Evolutionary conservation across 2,329 filamentous ascomycete genomes (phyloP).

Genomic region (Emergomyces pasteurianus): DNA sequence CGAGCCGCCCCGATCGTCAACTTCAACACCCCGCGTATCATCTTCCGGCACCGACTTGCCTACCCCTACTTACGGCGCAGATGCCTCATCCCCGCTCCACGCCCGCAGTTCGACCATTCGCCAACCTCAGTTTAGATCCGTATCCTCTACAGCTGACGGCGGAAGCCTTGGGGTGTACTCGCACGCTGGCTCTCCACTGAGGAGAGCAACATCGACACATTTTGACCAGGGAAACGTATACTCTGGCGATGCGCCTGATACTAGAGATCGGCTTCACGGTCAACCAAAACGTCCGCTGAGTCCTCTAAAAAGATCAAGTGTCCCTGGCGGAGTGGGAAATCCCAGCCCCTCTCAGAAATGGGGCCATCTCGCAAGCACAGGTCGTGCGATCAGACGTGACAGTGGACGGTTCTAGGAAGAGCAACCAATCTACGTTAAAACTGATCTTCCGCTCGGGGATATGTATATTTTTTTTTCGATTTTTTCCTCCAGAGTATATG

Average conservation of each 20-base stretch:
- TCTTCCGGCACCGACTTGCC: slow-evolving; percentile 21
- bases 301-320: slow-evolving; percentile 33
- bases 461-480: not conserved
- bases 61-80: slow-evolving; percentile 35
- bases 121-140: slow-evolving; percentile 42
- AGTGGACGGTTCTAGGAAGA: slow-evolving; percentile 18
- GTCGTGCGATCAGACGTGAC: slow-evolving; percentile 15
- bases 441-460: not conserved
- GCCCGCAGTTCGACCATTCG: slow-evolving; percentile 36
- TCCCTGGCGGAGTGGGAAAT: slow-evolving; percentile 25
- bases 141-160: slow-evolving; percentile 42
- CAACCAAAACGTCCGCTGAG: slow-evolving; percentile 29
- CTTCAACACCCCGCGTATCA: slow-evolving; percentile 11
- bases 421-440: not conserved
- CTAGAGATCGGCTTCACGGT: slow-evolving; percentile 25
- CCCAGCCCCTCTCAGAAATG: slow-evolving; percentile 22
- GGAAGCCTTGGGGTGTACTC: slow-evolving; percentile 70
- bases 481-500: not conserved
- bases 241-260: slow-evolving; percentile 24
- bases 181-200: slow-evolving; percentile 70
- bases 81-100: slow-evolving; percentile 35
- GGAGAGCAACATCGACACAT: slow-evolving; percentile 59
- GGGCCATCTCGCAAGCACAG: slow-evolving; percentile 6
- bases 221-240: slow-evolving; percentile 32
- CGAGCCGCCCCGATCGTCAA: slow-evolving; percentile 32